A percentile compares a stretch with the other conserved stretches of the same genome.
These are phyloP conservation scores for Populus ilicifolia DNA, from an alignment of 345 rosid genomes.

Conservation along the genomic window DNA sequence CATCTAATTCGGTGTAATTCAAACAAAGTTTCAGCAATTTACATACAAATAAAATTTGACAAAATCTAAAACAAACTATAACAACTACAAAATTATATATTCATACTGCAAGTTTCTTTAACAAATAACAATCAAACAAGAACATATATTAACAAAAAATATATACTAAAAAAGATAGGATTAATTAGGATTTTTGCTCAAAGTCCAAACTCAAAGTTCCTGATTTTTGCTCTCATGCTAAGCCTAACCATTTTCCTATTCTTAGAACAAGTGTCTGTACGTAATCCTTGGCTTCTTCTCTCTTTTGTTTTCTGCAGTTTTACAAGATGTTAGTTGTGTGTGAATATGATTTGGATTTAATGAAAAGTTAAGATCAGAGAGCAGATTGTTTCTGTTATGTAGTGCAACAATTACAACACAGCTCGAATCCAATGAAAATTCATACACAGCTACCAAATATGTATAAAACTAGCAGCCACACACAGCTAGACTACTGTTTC, in stretches of 20 bases:
- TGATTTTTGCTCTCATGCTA: conserved; percentile 15
- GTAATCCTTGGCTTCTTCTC: neutral
- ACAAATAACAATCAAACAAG: too few relatives aligned
- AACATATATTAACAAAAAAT: too few relatives aligned
- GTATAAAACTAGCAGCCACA: neutral
- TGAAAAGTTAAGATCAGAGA: too few relatives aligned
- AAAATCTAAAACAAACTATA: too few relatives aligned
- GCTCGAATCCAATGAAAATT: neutral
- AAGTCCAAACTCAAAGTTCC: conserved; percentile 24
- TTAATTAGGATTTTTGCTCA: too few relatives aligned
- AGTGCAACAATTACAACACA: neutral
- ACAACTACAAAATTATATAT: too few relatives aligned
- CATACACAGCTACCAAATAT: too few relatives aligned
- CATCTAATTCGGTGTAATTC: too few relatives aligned
- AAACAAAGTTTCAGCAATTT: too few relatives aligned
- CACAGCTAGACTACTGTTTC: neutral
- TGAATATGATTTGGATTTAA: neutral
- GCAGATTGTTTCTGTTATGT: neutral
- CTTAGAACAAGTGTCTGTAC: neutral
- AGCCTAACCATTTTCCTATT: neutral
- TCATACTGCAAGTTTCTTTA: too few relatives aligned
- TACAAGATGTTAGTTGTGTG: neutral
- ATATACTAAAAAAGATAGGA: too few relatives aligned
- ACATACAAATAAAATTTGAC: too few relatives aligned
- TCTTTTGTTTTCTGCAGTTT: neutral